Percentiles rank a stretch among this genome's conserved stretches.
These are phyloP conservation scores for Phytophthora lateralis DNA, from an alignment of 352 stramenopile genomes.

Conservation along the genomic window DNA sequence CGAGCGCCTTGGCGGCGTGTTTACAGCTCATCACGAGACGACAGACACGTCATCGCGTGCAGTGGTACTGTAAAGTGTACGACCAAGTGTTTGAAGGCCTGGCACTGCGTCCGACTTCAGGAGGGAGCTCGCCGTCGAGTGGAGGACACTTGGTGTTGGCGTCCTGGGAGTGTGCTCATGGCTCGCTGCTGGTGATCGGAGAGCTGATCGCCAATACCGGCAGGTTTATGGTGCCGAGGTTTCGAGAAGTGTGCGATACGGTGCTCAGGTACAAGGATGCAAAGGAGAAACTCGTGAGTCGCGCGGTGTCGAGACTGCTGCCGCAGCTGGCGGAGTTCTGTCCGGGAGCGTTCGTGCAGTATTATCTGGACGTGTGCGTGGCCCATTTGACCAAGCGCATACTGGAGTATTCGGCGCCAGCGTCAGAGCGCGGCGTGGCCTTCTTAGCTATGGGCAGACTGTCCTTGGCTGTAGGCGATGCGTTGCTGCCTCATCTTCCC, in stretches of 20 bases:
- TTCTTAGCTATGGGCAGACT: slow-evolving; percentile 95
- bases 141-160: slow-evolving; percentile 28
- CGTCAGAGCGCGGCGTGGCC: slow-evolving; percentile 78
- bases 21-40: slow-evolving; percentile 86
- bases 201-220: slow-evolving; percentile 95
- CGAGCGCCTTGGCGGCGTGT: slow-evolving; percentile 84
- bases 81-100: slow-evolving; percentile 90
- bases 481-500: slow-evolving; percentile 83
- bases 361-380: slow-evolving; percentile 90
- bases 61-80: slow-evolving; percentile 94
- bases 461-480: slow-evolving; percentile 89
- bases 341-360: slow-evolving; percentile 92
- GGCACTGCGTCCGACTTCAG: slow-evolving; percentile 22
- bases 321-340: slow-evolving; percentile 94
- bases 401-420: slow-evolving; percentile 51
- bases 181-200: slow-evolving; percentile 94
- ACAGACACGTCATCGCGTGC: slow-evolving; percentile 83
- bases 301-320: slow-evolving; percentile 86
- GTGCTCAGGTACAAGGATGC: slow-evolving; percentile 93
- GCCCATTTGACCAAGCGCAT: slow-evolving; percentile 87
- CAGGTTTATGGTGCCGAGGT: slow-evolving; percentile 97
- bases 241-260: slow-evolving; percentile 95
- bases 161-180: slow-evolving; percentile 90
- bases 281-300: slow-evolving; percentile 88
- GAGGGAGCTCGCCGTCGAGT: slow-evolving; percentile 6